Evolutionary conservation across 805 yeast genomes (phyloP), one percentile per base, ranked within the genome.

Genomic region (Candida peoriensis): DNA sequence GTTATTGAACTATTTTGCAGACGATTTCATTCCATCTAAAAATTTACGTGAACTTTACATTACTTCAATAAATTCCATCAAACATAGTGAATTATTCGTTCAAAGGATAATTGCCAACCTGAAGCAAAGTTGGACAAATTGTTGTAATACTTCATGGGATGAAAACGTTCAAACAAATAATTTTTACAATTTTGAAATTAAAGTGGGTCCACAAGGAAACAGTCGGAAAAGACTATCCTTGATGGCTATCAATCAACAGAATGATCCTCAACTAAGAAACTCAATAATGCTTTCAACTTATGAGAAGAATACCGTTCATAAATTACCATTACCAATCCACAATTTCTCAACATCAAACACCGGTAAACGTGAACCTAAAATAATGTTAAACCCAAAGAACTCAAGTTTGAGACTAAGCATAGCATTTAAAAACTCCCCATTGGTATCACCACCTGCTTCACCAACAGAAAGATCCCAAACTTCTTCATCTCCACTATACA

Each of bases 1-100:
- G 95, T 57, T 90, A 14, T 60, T 85, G 39, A 90, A 89, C 57
- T 89, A 85, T 56, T 93, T 87, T 50, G 70, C 77, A 27, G 90
- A 85, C 53, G 97, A 93, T 57, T 93, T 89, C 54, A 63, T 81
- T 18, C 58, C 72, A 12, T 66, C 73, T 31, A 47, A 61, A 15
- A 64, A 69, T 35, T 58, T 81, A 22, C 62, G 88, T 36, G 43
- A 48, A 16, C 46, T 57, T 17, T 69, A 76, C 37, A 56, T 68
- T 4, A 42, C 25, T 68, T 74, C 53, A 61, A 57, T 41, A 32
- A 54, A 39, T 46, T 11, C 31, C 13, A 24, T 47, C 8, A 20
- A 34, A 17, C 44, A 39, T 20, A 14, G 36, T 20, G 48, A 55
- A 30, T 24, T 47, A 32, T 44, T 64, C 32, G 53, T 62, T 5